Conservation (phyloP, 2,329 filamentous ascomycete species). For the Ascosphaera aggregata region DNA sequence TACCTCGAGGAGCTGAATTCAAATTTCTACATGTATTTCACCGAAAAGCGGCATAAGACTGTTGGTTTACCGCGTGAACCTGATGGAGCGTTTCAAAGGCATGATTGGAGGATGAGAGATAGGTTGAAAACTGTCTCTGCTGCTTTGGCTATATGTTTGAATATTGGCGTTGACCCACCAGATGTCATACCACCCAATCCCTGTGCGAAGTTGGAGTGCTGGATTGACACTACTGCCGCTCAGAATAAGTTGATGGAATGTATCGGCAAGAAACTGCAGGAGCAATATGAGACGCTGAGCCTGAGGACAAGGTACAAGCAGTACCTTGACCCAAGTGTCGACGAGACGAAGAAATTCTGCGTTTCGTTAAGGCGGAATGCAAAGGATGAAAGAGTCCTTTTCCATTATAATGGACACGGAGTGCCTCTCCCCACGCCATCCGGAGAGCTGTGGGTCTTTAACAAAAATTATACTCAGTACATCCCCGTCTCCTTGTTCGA, state of each 20-base stretch:
- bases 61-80: constrained; percentile 58
- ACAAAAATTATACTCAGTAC: constrained; percentile 96
- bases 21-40: constrained; percentile 99
- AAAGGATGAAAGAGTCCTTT: constrained; percentile 86
- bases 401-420: constrained; percentile 96
- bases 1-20: constrained; percentile 67
- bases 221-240: constrained; percentile 68
- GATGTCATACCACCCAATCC: constrained; percentile 92
- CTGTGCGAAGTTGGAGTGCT: constrained; percentile 83
- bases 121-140: constrained; percentile 91
- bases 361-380: constrained; percentile 74
- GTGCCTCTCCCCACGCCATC: constrained; percentile 89
- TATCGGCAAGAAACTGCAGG: constrained; percentile 88
- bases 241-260: constrained; percentile 66
- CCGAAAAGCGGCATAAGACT: constrained; percentile 91
- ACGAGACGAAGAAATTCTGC: constrained; percentile 94
- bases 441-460: constrained; percentile 98
- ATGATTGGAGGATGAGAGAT: constrained; percentile 96
- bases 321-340: constrained; percentile 84
- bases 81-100: constrained; percentile 32
- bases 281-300: constrained; percentile 87
- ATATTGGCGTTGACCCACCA: constrained; percentile 91
- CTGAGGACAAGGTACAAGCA: constrained; percentile 95
- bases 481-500: constrained; percentile 93
- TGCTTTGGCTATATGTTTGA: constrained; percentile 79